Evolutionary conservation across 140 eudicot genomes (phyloP).

Genomic region (Bidens hawaiensis): DNA sequence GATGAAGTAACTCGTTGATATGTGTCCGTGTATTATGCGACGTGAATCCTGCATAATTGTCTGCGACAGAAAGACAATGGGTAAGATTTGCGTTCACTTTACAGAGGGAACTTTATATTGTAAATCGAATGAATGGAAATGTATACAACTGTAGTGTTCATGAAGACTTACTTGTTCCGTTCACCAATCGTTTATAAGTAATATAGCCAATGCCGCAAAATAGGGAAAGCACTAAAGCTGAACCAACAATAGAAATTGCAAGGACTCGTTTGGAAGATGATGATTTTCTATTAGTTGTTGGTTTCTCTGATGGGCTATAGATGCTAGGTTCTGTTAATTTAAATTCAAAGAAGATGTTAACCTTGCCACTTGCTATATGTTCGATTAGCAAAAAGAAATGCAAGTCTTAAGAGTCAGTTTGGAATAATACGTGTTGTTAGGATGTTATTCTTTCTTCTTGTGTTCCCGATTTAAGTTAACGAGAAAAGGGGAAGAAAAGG

Average conservation of each 20-base stretch:
- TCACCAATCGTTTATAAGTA: neutral
- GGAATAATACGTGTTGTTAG: too few relatives aligned
- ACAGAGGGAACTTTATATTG: neutral
- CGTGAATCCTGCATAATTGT: neutral
- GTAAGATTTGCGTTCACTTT: neutral
- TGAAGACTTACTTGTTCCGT: neutral
- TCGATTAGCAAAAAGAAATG: too few relatives aligned
- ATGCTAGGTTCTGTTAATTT: too few relatives aligned
- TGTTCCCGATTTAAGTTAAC: too few relatives aligned
- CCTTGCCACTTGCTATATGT: too few relatives aligned
- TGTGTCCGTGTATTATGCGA: neutral
- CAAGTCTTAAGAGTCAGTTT: too few relatives aligned
- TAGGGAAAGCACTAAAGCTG: neutral
- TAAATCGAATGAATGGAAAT: neutral
- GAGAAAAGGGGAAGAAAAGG: too few relatives aligned
- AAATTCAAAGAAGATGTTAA: too few relatives aligned
- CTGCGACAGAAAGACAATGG: neutral
- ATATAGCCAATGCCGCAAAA: neutral
- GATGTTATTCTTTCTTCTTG: too few relatives aligned
- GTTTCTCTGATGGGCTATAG: too few relatives aligned
- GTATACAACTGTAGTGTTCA: neutral
- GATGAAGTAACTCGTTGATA: slow-evolving; percentile 4
- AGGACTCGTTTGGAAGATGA: neutral
- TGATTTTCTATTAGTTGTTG: neutral
- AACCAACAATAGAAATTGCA: neutral